Conservation (phyloP, 306 rosid genomes). For the Quercus glauca region DNA sequence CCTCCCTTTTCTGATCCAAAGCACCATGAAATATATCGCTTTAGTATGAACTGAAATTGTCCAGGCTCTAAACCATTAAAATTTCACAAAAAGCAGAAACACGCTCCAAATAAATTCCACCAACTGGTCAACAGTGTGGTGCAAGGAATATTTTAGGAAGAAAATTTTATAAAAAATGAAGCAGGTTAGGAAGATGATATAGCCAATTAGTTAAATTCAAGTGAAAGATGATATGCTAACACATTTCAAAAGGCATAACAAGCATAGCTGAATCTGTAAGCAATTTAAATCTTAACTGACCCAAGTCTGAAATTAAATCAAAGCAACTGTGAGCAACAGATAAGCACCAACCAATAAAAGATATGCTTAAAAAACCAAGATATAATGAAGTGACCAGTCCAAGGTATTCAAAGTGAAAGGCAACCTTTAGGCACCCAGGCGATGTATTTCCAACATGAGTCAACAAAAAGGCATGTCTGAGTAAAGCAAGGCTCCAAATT, state of each 20-base stretch:
- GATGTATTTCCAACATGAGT: no score
- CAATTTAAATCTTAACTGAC: no score
- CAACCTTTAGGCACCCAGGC: no score
- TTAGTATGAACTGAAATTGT: neutral
- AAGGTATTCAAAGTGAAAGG: no score
- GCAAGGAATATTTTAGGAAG: neutral
- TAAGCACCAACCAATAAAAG: no score
- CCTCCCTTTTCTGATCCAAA: conserved; percentile 72
- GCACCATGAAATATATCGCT: neutral
- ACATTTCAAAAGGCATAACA: neutral
- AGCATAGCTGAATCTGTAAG: neutral
- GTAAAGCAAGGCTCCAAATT: no score
- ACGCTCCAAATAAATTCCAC: neutral
- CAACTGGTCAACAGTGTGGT: neutral
- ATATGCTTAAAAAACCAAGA: no score
- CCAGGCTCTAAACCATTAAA: neutral
- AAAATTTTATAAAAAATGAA: neutral
- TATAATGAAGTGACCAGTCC: no score
- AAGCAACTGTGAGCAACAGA: no score
- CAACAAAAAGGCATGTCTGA: no score
- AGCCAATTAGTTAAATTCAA: neutral
- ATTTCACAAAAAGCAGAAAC: neutral
- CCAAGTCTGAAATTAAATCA: no score
- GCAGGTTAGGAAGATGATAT: no score
- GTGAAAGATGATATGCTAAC: neutral